Evolutionary conservation across 371 early-diverging fungal genomes (phyloP).

Genomic region (Thermomucor indicae-seudaticae): DNA sequence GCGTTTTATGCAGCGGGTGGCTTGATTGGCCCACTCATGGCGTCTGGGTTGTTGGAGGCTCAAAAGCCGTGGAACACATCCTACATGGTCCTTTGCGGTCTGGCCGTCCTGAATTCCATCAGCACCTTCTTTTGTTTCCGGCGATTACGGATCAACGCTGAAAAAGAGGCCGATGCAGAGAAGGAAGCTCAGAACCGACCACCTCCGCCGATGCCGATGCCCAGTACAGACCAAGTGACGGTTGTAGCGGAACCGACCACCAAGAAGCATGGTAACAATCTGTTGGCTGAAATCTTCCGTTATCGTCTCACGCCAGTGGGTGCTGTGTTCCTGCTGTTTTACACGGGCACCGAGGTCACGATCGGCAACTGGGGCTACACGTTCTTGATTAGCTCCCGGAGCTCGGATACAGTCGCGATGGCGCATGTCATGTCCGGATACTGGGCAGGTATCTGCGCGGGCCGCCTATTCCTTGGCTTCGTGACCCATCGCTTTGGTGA

Average conservation of each 20-base stretch:
- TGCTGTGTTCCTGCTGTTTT: slow-evolving; percentile 16
- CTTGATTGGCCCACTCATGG: slow-evolving; percentile 18
- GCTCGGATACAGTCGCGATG: slow-evolving; percentile 15
- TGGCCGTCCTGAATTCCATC: slow-evolving; percentile 10
- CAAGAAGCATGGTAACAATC: neutral
- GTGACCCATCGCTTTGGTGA: slow-evolving; percentile 21
- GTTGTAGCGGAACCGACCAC: neutral
- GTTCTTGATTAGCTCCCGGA: slow-evolving; percentile 17
- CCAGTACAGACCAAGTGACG: neutral
- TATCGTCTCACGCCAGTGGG: slow-evolving; percentile 14
- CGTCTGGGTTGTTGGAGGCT: slow-evolving; percentile 8
- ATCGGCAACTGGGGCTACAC: slow-evolving; percentile 26
- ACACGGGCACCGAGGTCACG: slow-evolving; percentile 25
- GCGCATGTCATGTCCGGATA: slow-evolving; percentile 24
- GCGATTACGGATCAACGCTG: slow-evolving; percentile 7
- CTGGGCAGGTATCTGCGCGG: slow-evolving; percentile 22
- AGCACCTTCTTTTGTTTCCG: slow-evolving; percentile 6
- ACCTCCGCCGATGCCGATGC: neutral
- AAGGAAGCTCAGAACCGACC: neutral
- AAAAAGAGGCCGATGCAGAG: slow-evolving; percentile 9
- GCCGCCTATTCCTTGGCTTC: slow-evolving; percentile 18
- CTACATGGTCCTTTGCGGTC: slow-evolving; percentile 12
- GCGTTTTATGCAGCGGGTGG: slow-evolving; percentile 24
- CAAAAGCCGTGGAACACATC: slow-evolving; percentile 17
- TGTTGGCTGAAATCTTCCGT: slow-evolving; percentile 5